These are phyloP conservation scores for Botrytis aclada DNA, from an alignment of 2,329 filamentous ascomycete genomes.

Conservation along the genomic window DNA sequence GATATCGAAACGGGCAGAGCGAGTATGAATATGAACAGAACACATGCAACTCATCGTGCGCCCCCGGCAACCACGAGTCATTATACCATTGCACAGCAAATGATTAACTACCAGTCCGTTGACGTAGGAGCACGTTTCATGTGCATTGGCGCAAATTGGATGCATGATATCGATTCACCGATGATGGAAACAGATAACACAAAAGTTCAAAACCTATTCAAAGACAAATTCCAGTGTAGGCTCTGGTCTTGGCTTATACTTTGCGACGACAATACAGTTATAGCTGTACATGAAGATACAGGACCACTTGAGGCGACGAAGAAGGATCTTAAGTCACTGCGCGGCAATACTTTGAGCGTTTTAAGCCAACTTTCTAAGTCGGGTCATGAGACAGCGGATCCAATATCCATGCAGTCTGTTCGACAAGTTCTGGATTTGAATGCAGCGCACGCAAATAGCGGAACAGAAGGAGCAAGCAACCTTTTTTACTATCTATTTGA, in stretches of 20 bases:
- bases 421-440: conserved; percentile 34
- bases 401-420: conserved; percentile 36
- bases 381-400: conserved; percentile 38
- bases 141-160: conserved; percentile 69
- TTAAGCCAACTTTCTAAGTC: conserved; percentile 58
- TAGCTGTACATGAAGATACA: conserved; percentile 65
- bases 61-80: conserved; percentile 30
- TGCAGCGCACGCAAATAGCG: conserved; percentile 33
- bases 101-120: conserved; percentile 74
- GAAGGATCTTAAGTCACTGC: conserved; percentile 38
- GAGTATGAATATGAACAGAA: conserved; percentile 20
- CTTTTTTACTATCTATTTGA: conserved; percentile 67
- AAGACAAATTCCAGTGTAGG: conserved; percentile 41
- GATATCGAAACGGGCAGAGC: conserved; percentile 29
- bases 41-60: neutral
- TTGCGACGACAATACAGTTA: conserved; percentile 65
- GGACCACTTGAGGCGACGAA: conserved; percentile 33
- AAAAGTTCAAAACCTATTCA: conserved; percentile 38
- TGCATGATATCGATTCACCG: conserved; percentile 43
- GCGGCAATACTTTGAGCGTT: conserved; percentile 58
- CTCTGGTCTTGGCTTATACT: conserved; percentile 71
- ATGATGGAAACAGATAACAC: conserved; percentile 21
- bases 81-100: conserved; percentile 59
- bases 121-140: conserved; percentile 66
- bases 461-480: conserved; percentile 53